Percentiles rank a stretch among this genome's conserved stretches.
These are phyloP conservation scores for Dothideomycetidae sp. DNA, from an alignment of 2,329 filamentous ascomycete species.

Conservation along the genomic window DNA sequence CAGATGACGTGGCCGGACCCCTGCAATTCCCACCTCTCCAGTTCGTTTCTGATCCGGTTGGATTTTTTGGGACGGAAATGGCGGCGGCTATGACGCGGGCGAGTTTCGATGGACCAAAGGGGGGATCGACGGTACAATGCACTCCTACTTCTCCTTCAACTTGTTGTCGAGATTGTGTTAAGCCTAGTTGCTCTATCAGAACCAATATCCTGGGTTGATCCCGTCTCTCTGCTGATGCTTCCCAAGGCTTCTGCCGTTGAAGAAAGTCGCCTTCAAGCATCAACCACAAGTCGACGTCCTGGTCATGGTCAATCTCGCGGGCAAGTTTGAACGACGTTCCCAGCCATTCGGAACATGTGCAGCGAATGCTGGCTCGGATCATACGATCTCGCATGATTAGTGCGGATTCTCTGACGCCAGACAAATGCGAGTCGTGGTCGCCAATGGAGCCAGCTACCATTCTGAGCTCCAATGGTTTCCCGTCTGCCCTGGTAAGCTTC, in stretches of 20 bases:
- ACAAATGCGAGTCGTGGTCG: no score
- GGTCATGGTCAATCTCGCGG: not conserved
- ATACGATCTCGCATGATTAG: conserved; percentile 5
- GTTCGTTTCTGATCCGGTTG: no score
- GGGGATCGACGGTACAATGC: conserved; percentile 8
- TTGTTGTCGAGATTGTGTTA: not conserved
- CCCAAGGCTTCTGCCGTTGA: not conserved
- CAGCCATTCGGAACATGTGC: not conserved
- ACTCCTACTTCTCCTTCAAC: not conserved
- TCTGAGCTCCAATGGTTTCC: no score
- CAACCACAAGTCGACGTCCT: not conserved
- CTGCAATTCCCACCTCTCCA: no score
- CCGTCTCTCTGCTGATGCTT: not conserved
- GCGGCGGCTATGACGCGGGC: conserved; percentile 9
- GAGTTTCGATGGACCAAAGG: conserved; percentile 16
- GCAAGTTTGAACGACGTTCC: not conserved
- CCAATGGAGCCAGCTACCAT: no score
- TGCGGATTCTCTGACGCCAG: no score
- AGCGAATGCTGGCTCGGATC: not conserved
- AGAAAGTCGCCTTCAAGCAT: not conserved
- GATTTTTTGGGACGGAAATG: no score
- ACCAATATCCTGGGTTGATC: not conserved
- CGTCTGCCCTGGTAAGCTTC: no score
- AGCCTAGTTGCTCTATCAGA: not conserved
- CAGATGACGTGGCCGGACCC: no score